phyloP scores from a whole-genome alignment of 352 stramenopile genomes.

The Thalassiosira ordinaria region DNA sequence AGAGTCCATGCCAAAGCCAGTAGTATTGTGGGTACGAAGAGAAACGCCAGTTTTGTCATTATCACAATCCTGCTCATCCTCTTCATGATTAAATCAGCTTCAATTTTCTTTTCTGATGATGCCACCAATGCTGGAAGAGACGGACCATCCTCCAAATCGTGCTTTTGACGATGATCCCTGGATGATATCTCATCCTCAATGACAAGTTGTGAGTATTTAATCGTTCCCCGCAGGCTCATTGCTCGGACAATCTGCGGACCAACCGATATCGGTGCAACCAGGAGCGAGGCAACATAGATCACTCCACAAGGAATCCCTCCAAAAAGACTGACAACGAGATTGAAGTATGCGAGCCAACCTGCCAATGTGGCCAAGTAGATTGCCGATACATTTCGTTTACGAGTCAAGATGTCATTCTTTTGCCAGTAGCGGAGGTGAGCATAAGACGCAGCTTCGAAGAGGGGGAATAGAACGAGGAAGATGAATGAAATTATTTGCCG shows the following conservation, averaged over 20 bases:
- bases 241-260: conserved; percentile 38
- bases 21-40: conserved; percentile 10
- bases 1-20: conserved; percentile 20
- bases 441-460: conserved; percentile 34
- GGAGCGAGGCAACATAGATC: conserved; percentile 26
- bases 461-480: conserved; percentile 32
- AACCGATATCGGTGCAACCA: conserved; percentile 19
- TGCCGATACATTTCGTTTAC: conserved; percentile 38
- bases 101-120: conserved; percentile 10
- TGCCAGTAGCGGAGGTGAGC: conserved; percentile 26
- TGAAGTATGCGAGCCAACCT: conserved; percentile 51
- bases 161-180: conserved; percentile 1
- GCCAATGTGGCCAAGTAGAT: conserved; percentile 28
- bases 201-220: conserved; percentile 21
- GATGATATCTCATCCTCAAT: conserved; percentile 41
- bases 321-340: conserved; percentile 27
- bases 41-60: conserved; percentile 15
- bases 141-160: conserved; percentile 1
- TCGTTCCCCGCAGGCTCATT: conserved; percentile 13
- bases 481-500: conserved; percentile 19
- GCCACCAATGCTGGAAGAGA: conserved; percentile 3
- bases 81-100: conserved; percentile 29
- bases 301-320: conserved; percentile 31
- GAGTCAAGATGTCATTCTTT: conserved; percentile 30
- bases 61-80: conserved; percentile 7